These are phyloP conservation scores for Rhodotorula taiwanensis DNA, from an alignment of 768 basidiomycete species.

Conservation along the genomic window DNA sequence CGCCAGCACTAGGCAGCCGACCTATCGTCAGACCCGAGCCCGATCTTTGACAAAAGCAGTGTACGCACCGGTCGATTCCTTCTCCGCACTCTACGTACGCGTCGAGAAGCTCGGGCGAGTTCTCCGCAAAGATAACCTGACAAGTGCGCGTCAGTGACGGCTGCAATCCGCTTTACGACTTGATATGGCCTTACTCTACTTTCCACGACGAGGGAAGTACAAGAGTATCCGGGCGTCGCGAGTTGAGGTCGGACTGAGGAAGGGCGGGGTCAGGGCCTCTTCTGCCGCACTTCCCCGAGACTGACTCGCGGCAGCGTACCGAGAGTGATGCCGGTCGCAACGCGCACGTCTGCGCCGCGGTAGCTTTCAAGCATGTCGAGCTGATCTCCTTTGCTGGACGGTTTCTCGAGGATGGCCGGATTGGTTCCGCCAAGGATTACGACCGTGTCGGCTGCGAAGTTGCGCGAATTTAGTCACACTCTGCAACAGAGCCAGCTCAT, in stretches of 20 bases:
- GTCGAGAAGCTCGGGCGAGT: constrained; percentile 24
- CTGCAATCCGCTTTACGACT: background rate
- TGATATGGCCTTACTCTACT: background rate
- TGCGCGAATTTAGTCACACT: background rate
- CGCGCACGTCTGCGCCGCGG: constrained; percentile 79
- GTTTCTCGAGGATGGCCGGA: constrained; percentile 74
- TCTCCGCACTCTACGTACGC: constrained; percentile 37
- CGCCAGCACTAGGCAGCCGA: constrained; percentile 63
- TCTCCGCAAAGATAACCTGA: constrained; percentile 32
- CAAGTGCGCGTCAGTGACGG: too few species aligned
- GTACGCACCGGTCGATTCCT: constrained; percentile 26
- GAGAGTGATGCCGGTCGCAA: constrained; percentile 81
- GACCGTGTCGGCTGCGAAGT: constrained; percentile 74
- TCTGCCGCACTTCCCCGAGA: too few species aligned
- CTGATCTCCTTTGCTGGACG: constrained; percentile 68
- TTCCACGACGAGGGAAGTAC: constrained; percentile 5
- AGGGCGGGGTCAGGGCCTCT: too few species aligned
- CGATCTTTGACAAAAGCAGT: constrained; percentile 52
- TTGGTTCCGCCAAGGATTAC: constrained; percentile 65
- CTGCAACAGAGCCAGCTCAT: background rate
- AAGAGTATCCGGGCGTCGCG: constrained; percentile 18
- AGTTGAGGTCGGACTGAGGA: constrained; percentile 26
- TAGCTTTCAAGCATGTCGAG: constrained; percentile 78
- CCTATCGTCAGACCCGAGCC: constrained; percentile 60
- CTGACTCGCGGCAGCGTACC: constrained; percentile 50